Evolutionary conservation across 768 basidiomycete genomes (phyloP).

Genomic region (Dioszegia crocea): DNA sequence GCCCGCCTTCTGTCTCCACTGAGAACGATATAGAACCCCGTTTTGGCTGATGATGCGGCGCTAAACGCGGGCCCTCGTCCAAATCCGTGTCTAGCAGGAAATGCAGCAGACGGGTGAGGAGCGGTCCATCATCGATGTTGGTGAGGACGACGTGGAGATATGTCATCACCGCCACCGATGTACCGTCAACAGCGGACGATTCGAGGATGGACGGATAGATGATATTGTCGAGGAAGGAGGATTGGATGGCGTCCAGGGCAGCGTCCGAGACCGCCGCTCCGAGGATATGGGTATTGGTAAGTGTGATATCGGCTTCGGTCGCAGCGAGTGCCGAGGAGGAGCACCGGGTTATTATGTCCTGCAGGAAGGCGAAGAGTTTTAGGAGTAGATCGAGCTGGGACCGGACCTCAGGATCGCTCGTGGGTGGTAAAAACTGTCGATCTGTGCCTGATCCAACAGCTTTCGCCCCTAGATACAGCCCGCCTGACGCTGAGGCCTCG

Average conservation of each 20-base stretch:
- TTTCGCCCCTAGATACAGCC: conserved; percentile 51
- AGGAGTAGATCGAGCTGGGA: conserved; percentile 80
- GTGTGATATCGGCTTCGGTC: background rate
- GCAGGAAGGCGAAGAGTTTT: conserved; percentile 82
- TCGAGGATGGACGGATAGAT: conserved; percentile 89
- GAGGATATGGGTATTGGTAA: conserved; percentile 55
- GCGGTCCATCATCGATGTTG: conserved; percentile 34
- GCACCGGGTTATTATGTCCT: conserved; percentile 71
- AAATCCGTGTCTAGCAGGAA: conserved; percentile 22
- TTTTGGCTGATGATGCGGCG: conserved; percentile 5
- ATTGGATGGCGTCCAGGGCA: conserved; percentile 73
- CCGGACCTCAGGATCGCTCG: conserved; percentile 70
- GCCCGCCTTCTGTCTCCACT: too few species aligned
- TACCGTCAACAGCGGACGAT: conserved; percentile 88
- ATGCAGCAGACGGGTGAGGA: conserved; percentile 20
- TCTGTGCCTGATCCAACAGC: conserved; percentile 23
- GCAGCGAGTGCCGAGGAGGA: background rate
- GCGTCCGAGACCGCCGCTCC: conserved; percentile 77
- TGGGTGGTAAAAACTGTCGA: conserved; percentile 73
- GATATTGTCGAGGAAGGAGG: conserved; percentile 86
- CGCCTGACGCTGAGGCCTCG: conserved; percentile 62
- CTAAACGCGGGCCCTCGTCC: conserved; percentile 2
- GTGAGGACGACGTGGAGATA: conserved; percentile 70
- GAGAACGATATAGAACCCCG: background rate
- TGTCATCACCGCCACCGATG: conserved; percentile 89